phyloP scores from a whole-genome alignment of 192 early-diverging fungal genomes.

The Kickxella alabastrina region DNA sequence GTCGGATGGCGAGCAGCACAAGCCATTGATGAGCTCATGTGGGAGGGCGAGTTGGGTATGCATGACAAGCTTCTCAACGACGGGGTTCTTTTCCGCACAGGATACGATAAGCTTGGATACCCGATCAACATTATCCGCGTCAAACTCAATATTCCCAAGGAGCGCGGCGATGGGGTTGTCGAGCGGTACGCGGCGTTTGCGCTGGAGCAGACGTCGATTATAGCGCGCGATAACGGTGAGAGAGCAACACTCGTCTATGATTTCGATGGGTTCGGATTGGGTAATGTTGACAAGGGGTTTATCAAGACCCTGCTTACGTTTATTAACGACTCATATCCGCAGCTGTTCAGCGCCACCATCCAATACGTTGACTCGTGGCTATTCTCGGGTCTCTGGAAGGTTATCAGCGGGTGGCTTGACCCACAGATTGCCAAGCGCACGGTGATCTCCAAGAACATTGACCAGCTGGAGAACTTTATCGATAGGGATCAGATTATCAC shows the following conservation, averaged over 20 bases:
- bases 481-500: conserved; percentile 55
- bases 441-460: conserved; percentile 61
- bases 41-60: conserved; percentile 55
- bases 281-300: conserved; percentile 69
- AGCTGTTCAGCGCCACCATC: conserved; percentile 65
- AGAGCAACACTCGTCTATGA: conserved; percentile 64
- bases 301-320: conserved; percentile 71
- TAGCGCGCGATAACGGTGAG: conserved; percentile 42
- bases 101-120: conserved; percentile 50
- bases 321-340: conserved; percentile 82
- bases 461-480: conserved; percentile 60
- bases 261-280: conserved; percentile 62
- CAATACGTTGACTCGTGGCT: conserved; percentile 85
- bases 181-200: conserved; percentile 20
- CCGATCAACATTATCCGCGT: conserved; percentile 40
- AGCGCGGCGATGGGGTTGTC: conserved; percentile 17
- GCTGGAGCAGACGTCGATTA: conserved; percentile 21
- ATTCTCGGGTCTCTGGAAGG: conserved; percentile 75
- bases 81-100: conserved; percentile 48
- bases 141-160: conserved; percentile 14
- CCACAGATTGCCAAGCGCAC: conserved; percentile 81
- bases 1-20: conserved; percentile 68
- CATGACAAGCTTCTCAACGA: conserved; percentile 38
- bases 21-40: conserved; percentile 56
- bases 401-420: conserved; percentile 77